Evolutionary conservation across 495 filamentous ascomycete species (phyloP).

Genomic region (Aspergillus carlsbadensis): DNA sequence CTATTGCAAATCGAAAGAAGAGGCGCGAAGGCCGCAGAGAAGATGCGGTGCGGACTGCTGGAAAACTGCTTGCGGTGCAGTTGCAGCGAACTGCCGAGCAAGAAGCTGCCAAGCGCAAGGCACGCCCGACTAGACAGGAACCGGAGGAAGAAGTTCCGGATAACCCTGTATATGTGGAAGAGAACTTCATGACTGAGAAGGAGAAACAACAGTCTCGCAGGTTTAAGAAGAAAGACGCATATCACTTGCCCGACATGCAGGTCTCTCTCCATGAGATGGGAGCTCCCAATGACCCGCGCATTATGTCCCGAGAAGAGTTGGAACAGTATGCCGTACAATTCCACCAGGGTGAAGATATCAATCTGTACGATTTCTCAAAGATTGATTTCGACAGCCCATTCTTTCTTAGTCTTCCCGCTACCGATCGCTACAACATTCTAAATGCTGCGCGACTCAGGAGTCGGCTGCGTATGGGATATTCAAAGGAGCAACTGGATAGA

Average conservation of each 20-base stretch:
- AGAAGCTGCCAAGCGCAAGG: slow-evolving; percentile 64
- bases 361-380: slow-evolving; percentile 97
- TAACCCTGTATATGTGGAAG: slow-evolving; percentile 82
- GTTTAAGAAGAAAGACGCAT: slow-evolving; percentile 89
- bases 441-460: slow-evolving; percentile 88
- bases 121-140: slow-evolving; percentile 48
- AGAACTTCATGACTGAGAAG: slow-evolving; percentile 74
- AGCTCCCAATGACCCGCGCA: slow-evolving; percentile 82
- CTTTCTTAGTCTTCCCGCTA: slow-evolving; percentile 83
- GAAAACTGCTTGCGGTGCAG: slow-evolving; percentile 85
- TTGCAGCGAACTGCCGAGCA: slow-evolving; percentile 87
- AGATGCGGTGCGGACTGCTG: slow-evolving; percentile 88
- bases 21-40: slow-evolving; percentile 86
- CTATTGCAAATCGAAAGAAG: slow-evolving; percentile 73
- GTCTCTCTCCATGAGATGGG: slow-evolving; percentile 79
- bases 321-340: slow-evolving; percentile 93
- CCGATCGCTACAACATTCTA: slow-evolving; percentile 93
- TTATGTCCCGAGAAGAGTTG: slow-evolving; percentile 92
- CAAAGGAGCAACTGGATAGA: slow-evolving; percentile 88
- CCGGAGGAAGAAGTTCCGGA: slow-evolving; percentile 69
- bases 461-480: slow-evolving; percentile 88
- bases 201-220: slow-evolving; percentile 72
- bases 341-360: slow-evolving; percentile 89
- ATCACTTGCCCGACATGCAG: slow-evolving; percentile 86
- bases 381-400: slow-evolving; percentile 96